These are phyloP conservation scores for Trichosporon ovoides DNA, from an alignment of 1,284 basidiomycete species.

Conservation along the genomic window DNA sequence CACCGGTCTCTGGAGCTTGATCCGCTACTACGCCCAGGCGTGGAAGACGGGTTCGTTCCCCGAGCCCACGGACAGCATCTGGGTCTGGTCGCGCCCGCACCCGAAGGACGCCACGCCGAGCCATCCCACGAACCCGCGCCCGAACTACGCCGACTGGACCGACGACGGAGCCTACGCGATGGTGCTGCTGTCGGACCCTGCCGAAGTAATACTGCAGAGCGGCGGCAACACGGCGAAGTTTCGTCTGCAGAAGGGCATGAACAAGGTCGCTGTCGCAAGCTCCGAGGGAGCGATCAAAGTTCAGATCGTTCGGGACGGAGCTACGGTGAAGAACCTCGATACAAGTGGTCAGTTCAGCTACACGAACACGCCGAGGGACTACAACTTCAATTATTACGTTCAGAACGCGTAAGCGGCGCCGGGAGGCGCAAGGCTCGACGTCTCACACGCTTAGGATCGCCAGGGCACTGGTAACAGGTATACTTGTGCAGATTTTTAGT, in stretches of 20 bases:
- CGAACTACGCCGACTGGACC: slow-evolving; percentile 15
- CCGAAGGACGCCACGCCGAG: slow-evolving; percentile 51
- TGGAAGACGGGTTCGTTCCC: slow-evolving; percentile 65
- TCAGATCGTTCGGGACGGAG: slow-evolving; percentile 31
- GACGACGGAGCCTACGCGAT: slow-evolving; percentile 30
- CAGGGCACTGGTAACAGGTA: no score
- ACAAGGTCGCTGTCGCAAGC: slow-evolving; percentile 35
- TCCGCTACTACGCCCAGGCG: slow-evolving; percentile 59
- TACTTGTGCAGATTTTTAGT: no score
- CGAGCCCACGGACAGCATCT: slow-evolving; percentile 58
- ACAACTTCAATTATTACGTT: slow-evolving; percentile 47
- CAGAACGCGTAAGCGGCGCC: slow-evolving; percentile 1
- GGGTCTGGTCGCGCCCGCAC: slow-evolving; percentile 65
- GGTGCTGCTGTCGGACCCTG: slow-evolving; percentile 20
- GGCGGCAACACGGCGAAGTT: slow-evolving; percentile 30
- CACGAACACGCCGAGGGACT: slow-evolving; percentile 32
- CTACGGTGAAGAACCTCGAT: slow-evolving; percentile 30
- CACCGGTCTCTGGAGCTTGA: slow-evolving; percentile 58
- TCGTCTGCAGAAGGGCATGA: slow-evolving; percentile 34
- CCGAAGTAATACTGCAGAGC: slow-evolving; percentile 22
- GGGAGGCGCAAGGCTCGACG: no score
- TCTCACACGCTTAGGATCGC: no score
- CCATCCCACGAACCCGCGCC: slow-evolving; percentile 6
- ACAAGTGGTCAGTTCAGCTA: slow-evolving; percentile 33
- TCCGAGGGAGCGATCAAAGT: slow-evolving; percentile 33